These are phyloP conservation scores for Alternaria triticimaculans DNA, from an alignment of 2,329 filamentous ascomycete species.

Conservation along the genomic window DNA sequence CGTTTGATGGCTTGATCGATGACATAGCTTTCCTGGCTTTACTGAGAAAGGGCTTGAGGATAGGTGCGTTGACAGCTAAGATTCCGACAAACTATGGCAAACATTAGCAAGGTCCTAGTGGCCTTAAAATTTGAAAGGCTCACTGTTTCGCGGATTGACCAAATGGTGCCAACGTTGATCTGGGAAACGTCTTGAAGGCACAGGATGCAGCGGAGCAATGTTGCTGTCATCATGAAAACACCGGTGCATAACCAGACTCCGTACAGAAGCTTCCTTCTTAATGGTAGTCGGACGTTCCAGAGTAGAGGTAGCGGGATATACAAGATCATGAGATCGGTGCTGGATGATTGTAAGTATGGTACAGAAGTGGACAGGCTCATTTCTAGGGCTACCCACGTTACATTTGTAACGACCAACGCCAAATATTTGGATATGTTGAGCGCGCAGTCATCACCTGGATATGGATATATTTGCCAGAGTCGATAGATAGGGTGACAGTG, in stretches of 20 bases:
- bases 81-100: slow-evolving; percentile 1
- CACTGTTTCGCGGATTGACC: slow-evolving; percentile 11
- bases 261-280: neutral
- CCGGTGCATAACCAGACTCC: slow-evolving; percentile 4
- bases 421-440: slow-evolving; percentile 17
- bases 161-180: slow-evolving; percentile 7
- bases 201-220: neutral
- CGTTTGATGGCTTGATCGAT: neutral
- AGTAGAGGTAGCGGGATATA: slow-evolving; percentile 4
- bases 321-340: slow-evolving; percentile 6
- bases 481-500: slow-evolving; percentile 14
- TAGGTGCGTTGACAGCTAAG: slow-evolving; percentile 4
- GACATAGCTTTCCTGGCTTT: neutral
- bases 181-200: slow-evolving; percentile 8
- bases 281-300: slow-evolving; percentile 1
- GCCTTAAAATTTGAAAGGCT: too few species aligned
- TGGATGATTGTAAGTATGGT: neutral
- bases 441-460: slow-evolving; percentile 14
- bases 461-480: slow-evolving; percentile 19
- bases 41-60: slow-evolving; percentile 5
- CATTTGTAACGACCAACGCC: slow-evolving; percentile 10
- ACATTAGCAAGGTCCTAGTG: neutral
- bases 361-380: neutral
- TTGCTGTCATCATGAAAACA: slow-evolving; percentile 4
- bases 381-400: neutral